phyloP scores from a whole-genome alignment of 768 basidiomycete species.

The Sistotremastrum niveocremeum region DNA sequence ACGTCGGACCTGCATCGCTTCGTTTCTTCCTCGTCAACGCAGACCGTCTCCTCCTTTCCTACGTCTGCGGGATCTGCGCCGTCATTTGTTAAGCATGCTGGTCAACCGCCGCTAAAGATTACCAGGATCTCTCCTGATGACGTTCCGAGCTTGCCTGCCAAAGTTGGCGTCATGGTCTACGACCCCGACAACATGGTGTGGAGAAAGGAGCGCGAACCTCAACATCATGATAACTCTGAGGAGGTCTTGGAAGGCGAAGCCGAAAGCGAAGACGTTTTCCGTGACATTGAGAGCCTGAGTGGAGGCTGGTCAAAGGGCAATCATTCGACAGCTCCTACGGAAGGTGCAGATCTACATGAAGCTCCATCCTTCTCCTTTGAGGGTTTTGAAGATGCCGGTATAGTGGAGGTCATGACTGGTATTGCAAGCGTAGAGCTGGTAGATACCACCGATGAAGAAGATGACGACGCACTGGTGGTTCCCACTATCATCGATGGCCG shows the following conservation, averaged over 20 bases:
- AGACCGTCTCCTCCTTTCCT: conserved; percentile 50
- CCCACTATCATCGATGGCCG: conserved; percentile 12
- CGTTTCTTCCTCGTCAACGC: conserved; percentile 77
- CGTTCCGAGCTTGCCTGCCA: conserved; percentile 58
- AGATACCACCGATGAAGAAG: conserved; percentile 4
- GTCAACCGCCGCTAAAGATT: conserved; percentile 48
- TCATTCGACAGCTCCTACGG: conserved; percentile 5
- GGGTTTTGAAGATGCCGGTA: conserved; percentile 33
- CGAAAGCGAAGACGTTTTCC: conserved; percentile 80
- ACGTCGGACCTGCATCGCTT: conserved; percentile 64
- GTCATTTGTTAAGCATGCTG: conserved; percentile 76
- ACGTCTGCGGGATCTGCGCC: conserved; percentile 52
- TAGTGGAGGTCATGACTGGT: conserved; percentile 39
- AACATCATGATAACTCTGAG: conserved; percentile 12
- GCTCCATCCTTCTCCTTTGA: conserved; percentile 65
- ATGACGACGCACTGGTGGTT: conserved; percentile 6
- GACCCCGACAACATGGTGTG: conserved; percentile 76
- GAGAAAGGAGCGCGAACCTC: conserved; percentile 47
- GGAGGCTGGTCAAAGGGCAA: conserved; percentile 29
- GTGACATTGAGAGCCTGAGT: conserved; percentile 76
- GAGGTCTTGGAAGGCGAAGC: conserved; percentile 22
- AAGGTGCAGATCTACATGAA: conserved; percentile 41
- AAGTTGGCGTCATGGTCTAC: conserved; percentile 79
- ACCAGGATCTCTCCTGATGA: conserved; percentile 73
- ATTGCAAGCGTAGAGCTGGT: conserved; percentile 19